Evolutionary conservation across 148 eudicot genomes (phyloP), one percentile per base, ranked within the genome.

Genomic region (Cornus florida): DNA sequence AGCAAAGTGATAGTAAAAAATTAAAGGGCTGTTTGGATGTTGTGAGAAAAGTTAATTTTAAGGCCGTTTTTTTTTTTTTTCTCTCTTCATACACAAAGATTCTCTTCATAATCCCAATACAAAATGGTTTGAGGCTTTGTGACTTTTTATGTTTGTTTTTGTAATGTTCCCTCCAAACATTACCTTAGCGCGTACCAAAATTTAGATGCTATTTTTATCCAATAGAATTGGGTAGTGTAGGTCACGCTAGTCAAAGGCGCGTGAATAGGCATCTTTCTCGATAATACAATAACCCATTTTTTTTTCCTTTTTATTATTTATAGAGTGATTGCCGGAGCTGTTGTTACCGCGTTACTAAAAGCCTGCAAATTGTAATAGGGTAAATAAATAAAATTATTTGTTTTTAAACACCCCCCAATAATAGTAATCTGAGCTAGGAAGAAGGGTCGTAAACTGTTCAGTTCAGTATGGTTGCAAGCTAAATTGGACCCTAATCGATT

Each of bases 21-120:
- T 32, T 68, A 68, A 69, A 33, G 72, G 72, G 10, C 72, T 69
- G 72, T 69, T 33, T 69, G 72, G 72, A 23, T 35, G 23, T 35
- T 69, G n/a, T 19, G 72, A 7, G 20, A 11, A 69, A 69, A 69
- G 72, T 16, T 2, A 6, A 3, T 69, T 69, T 69, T 69, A 69
- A 69, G 22, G 72, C 72, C 48, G 35, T 69, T 69, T 31, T 28
- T 28, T 28, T 28, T 28, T 28, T 28, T 69, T 69, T 31, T 16
- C 17, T 35, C 48, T 17, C 48, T 69, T 69, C n/a, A 20, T 69
- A 10, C 48, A 69, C 72, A 69, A 38, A 69, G 72, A 69, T 69
- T 69, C 48, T 20, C 10, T 68, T 3, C 38, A 2, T 7, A 67
- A 33, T 69, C 72, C 72, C 48, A 69, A 35, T 35, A 38, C 71